Base-by-base conservation (phyloP, 805 yeast species). In the Spathaspora arborariae region DNA sequence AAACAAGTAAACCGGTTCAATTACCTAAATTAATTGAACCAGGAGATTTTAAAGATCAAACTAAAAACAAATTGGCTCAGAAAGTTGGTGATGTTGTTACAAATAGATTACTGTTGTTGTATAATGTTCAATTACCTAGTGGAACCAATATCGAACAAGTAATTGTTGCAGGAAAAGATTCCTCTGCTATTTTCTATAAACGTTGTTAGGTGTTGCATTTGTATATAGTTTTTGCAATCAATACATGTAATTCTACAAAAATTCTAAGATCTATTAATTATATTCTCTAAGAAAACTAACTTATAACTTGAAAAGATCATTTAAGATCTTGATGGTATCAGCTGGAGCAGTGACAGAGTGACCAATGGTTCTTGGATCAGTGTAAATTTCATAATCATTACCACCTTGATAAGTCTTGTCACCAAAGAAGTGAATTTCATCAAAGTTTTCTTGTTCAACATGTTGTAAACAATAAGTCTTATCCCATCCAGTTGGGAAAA, bases 401-500 rank as follows among this genome's bases (percentile, higher is more conserved):
- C 99, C 99, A 65, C 99, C 99, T 74, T 82, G 70, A 78, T 86
- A 86, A 56, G 96, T 80, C 80, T 94, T 94, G 80, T 94, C 99
- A 74, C 99, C 99, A 65, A 94, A 94, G 83, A 94, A 94, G 77
- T 94, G 98, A 61, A 94, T 89, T 59, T 81, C 79, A 62, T 82
- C 78, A 76, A 91, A 94, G 55, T 85, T 82, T 72, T 92, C 97
- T 50, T 76, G 70, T 61, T 74, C 88, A 59, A 94, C 91, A 72
- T 92, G 99, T 72, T 85, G 90, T 66, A 94, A 81, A 72, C 96
- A 88, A 78, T 92, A 94, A 52, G 99, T 94, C 82, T 94, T 94
- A 74, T 94, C 99, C 99, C 99, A 94, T 64, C 99, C 99, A 54
- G 97, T 88, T 76, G 99, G 99, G 92, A 94, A 94, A 54, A 94